These are phyloP conservation scores for Fusarium beomiforme DNA, from an alignment of 2,329 filamentous ascomycete species.

Conservation along the genomic window DNA sequence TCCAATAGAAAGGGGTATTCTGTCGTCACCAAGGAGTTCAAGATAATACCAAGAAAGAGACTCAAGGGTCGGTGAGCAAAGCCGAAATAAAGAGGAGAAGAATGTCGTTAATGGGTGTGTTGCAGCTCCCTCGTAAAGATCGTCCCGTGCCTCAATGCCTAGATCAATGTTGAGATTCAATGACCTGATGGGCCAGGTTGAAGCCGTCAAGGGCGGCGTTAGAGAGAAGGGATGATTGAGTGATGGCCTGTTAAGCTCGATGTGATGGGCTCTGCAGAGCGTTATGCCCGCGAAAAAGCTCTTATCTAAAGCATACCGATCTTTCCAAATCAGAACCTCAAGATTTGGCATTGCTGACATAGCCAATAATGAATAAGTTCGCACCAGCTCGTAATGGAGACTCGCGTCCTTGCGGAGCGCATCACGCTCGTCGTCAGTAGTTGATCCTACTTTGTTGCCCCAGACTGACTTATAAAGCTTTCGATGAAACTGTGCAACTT, in stretches of 20 bases:
- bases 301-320: not conserved
- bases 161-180: not conserved
- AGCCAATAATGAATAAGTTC: not conserved
- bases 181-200: not conserved
- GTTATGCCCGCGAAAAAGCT: not conserved
- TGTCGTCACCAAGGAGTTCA: not conserved
- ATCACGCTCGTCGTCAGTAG: not conserved
- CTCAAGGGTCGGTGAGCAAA: slow-evolving; percentile 16
- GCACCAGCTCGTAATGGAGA: not conserved
- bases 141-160: not conserved
- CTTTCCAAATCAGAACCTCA: slow-evolving; percentile 14
- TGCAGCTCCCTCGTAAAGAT: not conserved
- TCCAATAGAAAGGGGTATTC: not conserved
- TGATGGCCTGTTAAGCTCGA: not conserved
- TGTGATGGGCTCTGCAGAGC: not conserved
- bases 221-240: not conserved
- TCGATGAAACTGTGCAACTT: not conserved
- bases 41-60: not conserved
- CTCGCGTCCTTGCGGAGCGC: not conserved
- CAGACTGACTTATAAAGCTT: not conserved
- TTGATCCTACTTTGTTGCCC: accelerated
- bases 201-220: not conserved
- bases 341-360: slow-evolving; percentile 9
- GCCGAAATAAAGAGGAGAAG: slow-evolving; percentile 3
- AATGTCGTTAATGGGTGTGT: not conserved